Evolutionary conservation across 1,139 yeast genomes (phyloP), one percentile per base, ranked within the genome.

Genomic region (Candida smagusa): DNA sequence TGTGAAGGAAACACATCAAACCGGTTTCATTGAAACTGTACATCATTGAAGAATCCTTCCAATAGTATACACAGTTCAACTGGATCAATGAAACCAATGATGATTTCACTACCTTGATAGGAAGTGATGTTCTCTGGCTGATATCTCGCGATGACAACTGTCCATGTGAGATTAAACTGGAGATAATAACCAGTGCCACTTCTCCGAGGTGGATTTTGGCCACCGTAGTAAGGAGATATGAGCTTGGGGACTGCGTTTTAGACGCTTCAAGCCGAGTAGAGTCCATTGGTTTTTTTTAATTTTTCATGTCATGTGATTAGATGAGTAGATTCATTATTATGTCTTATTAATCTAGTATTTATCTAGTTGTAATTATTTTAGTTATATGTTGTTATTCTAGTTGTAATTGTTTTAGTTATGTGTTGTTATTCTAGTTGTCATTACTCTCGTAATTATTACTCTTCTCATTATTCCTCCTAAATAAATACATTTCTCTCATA

Each of bases 21-120:
- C 95, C 95, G 22, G 67, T 72, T 45, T 81, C 82, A 50, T 83
- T 74, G 44, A 81, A 76, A 28, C 70, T 71, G 56, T 88, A 89
- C 48, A 65, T 76, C 1, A 74, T 70, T 0, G 62, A 57, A 19
- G 72, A 74, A 7, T 72, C 80, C 45, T 56, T 50, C 72, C 79
- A 74, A 49, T 74, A 75, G 19, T 65, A 68, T 13, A 81, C 73
- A 55, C 90, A 81, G 44, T 78, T 74, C 40, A 84, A 61, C 56
- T 84, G 92, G 35, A 83, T 70, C 50, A 84, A 60, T 7, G 85
- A 74, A 2, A 81, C 89, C 35, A 84, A 59, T 0, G 83, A 66
- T 26, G 77, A 71, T 44, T 79, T 81, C 16, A 81, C 72, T 22
- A 65, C 58, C 34, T 68, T 63, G 1, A 62, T 36, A 1, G 76